phyloP scores from a whole-genome alignment of 371 early-diverging fungal genomes.

The Mucor indicus region DNA sequence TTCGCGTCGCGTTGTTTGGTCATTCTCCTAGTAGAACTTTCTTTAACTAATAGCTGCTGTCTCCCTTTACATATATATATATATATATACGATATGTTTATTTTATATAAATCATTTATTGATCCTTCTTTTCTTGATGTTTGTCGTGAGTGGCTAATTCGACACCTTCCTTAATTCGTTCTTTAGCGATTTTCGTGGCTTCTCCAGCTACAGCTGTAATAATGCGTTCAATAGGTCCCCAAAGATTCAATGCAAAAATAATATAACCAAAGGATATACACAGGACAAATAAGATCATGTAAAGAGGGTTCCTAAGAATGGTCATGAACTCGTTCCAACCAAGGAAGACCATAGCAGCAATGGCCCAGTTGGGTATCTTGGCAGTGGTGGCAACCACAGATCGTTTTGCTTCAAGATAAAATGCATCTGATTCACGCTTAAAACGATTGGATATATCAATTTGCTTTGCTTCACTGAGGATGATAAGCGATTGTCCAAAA shows the following conservation, averaged over 20 bases:
- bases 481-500: conserved; percentile 54
- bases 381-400: conserved; percentile 83
- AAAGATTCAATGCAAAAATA: conserved; percentile 62
- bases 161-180: conserved; percentile 27
- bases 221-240: conserved; percentile 64
- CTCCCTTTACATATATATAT: too few relatives aligned
- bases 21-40: conserved; percentile 87
- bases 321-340: conserved; percentile 95
- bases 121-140: too few relatives aligned
- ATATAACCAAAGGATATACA: conserved; percentile 52
- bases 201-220: conserved; percentile 36
- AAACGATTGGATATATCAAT: conserved; percentile 80
- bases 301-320: conserved; percentile 79
- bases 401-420: conserved; percentile 94
- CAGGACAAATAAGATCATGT: conserved; percentile 58
- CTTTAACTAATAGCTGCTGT: conserved; percentile 82
- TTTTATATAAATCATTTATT: too few relatives aligned
- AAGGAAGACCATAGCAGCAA: conserved; percentile 69
- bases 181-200: conserved; percentile 40
- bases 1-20: conserved; percentile 87
- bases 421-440: conserved; percentile 84
- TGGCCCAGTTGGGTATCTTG: conserved; percentile 86
- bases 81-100: too few relatives aligned
- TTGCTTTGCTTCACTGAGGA: conserved; percentile 68
- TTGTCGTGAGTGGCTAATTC: too few relatives aligned